phyloP scores from a whole-genome alignment of 2,329 filamentous ascomycete species.

The Sporothrix mexicana region DNA sequence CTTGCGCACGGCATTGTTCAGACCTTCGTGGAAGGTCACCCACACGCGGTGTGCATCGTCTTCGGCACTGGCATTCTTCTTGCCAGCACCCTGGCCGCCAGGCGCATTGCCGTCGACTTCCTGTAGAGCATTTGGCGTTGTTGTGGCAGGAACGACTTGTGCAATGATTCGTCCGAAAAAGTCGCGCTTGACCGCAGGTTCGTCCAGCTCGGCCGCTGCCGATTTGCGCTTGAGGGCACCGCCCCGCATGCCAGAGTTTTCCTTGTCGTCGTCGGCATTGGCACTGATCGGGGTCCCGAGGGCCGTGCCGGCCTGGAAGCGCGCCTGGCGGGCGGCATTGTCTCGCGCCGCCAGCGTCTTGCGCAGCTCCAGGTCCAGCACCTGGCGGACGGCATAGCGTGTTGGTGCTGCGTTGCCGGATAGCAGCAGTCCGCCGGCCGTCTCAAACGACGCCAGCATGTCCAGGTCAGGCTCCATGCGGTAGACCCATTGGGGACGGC shows the following conservation, averaged over 20 bases:
- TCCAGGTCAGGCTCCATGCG: constrained; percentile 95
- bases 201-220: constrained; percentile 16
- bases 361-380: constrained; percentile 87
- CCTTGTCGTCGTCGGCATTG: constrained; percentile 30
- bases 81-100: constrained; percentile 31
- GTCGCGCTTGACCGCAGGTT: constrained; percentile 67
- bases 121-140: constrained; percentile 26
- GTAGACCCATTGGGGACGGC: constrained; percentile 76
- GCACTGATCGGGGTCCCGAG: constrained; percentile 36
- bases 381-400: constrained; percentile 91
- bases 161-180: constrained; percentile 81
- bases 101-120: constrained; percentile 51
- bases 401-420: constrained; percentile 70
- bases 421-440: constrained; percentile 60
- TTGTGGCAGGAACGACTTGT: constrained; percentile 44
- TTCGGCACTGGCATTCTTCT: constrained; percentile 36
- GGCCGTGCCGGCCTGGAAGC: constrained; percentile 62
- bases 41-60: constrained; percentile 67
- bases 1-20: constrained; percentile 90
- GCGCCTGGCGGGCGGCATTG: constrained; percentile 67
- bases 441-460: constrained; percentile 74
- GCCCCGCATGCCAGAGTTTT: neutral
- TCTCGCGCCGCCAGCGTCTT: constrained; percentile 73
- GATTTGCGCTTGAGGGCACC: constrained; percentile 49
- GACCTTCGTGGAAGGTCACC: constrained; percentile 88